Base-by-base conservation (phyloP, 1,284 basidiomycete species). In the Ganoderma multipileum region DNA sequence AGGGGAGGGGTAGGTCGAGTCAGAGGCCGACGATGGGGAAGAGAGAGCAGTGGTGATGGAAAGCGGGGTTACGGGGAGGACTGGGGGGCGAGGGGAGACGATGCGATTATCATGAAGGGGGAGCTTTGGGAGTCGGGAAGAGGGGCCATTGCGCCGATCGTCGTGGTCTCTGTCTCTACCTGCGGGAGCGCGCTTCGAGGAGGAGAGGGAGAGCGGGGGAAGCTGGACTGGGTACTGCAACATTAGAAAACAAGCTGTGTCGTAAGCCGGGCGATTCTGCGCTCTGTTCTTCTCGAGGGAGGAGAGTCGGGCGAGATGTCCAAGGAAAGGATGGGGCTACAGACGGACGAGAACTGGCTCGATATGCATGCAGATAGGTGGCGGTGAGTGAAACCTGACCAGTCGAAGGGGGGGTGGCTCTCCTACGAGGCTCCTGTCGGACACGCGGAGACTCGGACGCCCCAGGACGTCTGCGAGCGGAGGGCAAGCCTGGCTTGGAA, bases 191-290 rank as follows among this genome's bases (percentile, higher is more conserved):
- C 72, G 76, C 73, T 79, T 81, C 64, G 77, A 77, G 71, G 76
- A 76, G 54, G 78, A 73, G 66, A 80, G 77, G 78, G 81, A 85
- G 80, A 86, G 84, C 73, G 85, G 84, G 52, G 88, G 86, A 71
- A 87, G 87, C 73, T 79, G 78, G 71, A 86, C 83, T 67, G 88
- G 85, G 77, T 87, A 90, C 84, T 91, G 90, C 87, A 92, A 88
- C 90, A 91, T 92, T 83, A 77, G 81, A 71, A 64, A 54, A 69
- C 66, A 68, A 69, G 63, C 57, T 60, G 58, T 65, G 66, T 68
- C 61, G 71, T 66, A 63, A 72, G 70, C 73, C 70, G 50, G 64
- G 68, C 72, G 66, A 59, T 67, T 74, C 75, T 73, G 68, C 73
- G 69, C 74, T 72, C 75, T 65, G 70, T 64, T 76, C 71, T 72